Conservation (phyloP, 371 early-diverging fungal species). For the Lichtheimia ramosa region DNA sequence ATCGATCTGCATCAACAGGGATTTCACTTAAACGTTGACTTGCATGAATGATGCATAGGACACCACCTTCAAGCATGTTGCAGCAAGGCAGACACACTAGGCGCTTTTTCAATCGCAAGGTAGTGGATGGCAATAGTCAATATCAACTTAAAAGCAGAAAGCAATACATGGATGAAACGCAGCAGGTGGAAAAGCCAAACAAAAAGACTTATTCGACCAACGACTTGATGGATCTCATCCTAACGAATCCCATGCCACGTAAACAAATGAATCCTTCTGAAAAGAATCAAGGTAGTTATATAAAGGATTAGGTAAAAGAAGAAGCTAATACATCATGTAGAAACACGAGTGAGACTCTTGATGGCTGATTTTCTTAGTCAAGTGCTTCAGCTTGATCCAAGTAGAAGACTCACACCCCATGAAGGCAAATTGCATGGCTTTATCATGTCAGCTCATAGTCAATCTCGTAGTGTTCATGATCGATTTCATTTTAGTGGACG, state of each 20-base stretch:
- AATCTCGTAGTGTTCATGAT: background rate
- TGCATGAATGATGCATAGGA: conserved; percentile 2
- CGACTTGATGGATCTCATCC: conserved; percentile 80
- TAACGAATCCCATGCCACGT: conserved; percentile 73
- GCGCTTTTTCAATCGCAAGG: conserved; percentile 58
- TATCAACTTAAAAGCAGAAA: conserved; percentile 80
- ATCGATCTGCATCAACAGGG: too few species aligned
- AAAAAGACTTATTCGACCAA: conserved; percentile 84
- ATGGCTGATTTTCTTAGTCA: conserved; percentile 88
- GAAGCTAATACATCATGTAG: conserved; percentile 40
- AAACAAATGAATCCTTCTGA: conserved; percentile 63
- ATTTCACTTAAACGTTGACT: too few species aligned
- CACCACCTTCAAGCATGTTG: conserved; percentile 80
- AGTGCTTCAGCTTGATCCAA: conserved; percentile 82
- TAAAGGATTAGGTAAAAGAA: too few species aligned
- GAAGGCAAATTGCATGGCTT: conserved; percentile 93
- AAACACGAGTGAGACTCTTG: conserved; percentile 47
- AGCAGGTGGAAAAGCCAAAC: conserved; percentile 74
- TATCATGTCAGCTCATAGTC: conserved; percentile 56
- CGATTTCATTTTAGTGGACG: background rate
- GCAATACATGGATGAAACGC: conserved; percentile 74
- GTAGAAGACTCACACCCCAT: conserved; percentile 87
- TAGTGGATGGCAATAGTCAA: conserved; percentile 28
- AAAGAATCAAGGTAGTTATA: conserved; percentile 1
- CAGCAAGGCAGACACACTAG: conserved; percentile 78